These are phyloP conservation scores for Umbelopsis ramanniana DNA, from an alignment of 192 early-diverging fungal genomes.

Conservation along the genomic window DNA sequence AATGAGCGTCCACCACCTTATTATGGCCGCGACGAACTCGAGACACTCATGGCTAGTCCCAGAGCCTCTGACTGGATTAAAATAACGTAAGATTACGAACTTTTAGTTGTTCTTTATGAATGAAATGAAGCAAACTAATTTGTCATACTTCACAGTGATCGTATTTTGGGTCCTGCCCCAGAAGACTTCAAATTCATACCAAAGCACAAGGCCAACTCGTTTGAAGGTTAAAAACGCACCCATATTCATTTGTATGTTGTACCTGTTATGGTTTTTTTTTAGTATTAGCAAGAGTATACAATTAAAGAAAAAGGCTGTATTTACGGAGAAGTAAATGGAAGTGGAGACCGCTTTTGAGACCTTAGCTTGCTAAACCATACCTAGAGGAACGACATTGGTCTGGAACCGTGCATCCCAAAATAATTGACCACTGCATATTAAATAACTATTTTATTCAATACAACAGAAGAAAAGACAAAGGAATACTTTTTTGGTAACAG, in stretches of 20 bases:
- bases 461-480: too few species aligned
- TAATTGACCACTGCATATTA: too few species aligned
- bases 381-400: too few species aligned
- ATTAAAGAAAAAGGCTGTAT: too few species aligned
- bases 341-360: too few species aligned
- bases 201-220: slow-evolving; percentile 91
- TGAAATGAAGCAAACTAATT: background rate
- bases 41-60: slow-evolving; percentile 91
- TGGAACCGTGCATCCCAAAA: too few species aligned
- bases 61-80: slow-evolving; percentile 90
- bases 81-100: slow-evolving; percentile 51
- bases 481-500: too few species aligned
- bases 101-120: too few species aligned
- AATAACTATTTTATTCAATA: too few species aligned
- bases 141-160: slow-evolving; percentile 59
- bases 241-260: background rate
- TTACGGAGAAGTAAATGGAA: too few species aligned
- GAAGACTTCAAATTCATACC: slow-evolving; percentile 88
- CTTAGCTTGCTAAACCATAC: too few species aligned
- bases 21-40: slow-evolving; percentile 86
- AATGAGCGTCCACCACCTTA: slow-evolving; percentile 90
- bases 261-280: background rate
- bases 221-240: slow-evolving; percentile 20
- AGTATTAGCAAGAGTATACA: too few species aligned
- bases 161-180: slow-evolving; percentile 88